phyloP scores from a whole-genome alignment of 768 basidiomycete genomes.

The Amanita subjunquillea region DNA sequence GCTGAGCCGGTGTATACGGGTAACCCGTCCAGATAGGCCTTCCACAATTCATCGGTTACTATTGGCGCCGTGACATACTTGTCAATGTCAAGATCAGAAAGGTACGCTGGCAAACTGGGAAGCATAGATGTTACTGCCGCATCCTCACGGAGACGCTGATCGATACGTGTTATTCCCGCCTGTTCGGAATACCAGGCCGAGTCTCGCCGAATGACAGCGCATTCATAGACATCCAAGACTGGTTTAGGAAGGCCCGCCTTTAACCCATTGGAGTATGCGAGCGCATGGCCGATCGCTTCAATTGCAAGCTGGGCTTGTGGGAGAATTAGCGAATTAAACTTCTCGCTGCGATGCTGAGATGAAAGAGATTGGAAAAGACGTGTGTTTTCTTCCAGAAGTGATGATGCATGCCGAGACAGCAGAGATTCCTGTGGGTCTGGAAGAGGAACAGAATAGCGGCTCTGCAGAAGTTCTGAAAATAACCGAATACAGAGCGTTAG shows the following conservation, averaged over 20 bases:
- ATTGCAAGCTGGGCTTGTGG: slow-evolving; percentile 43
- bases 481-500: slow-evolving; percentile 43
- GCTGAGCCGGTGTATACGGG: slow-evolving; percentile 34
- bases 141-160: slow-evolving; percentile 39
- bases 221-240: slow-evolving; percentile 48
- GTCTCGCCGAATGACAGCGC: slow-evolving; percentile 40
- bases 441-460: slow-evolving; percentile 39
- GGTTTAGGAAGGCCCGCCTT: slow-evolving; percentile 31
- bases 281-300: slow-evolving; percentile 55
- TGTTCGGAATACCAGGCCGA: slow-evolving; percentile 52
- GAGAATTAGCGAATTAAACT: slow-evolving; percentile 43
- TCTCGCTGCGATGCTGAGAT: slow-evolving; percentile 37
- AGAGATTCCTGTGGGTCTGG: slow-evolving; percentile 40
- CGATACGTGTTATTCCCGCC: slow-evolving; percentile 33
- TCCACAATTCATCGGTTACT: slow-evolving; percentile 40
- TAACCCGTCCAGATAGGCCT: slow-evolving; percentile 28
- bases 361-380: slow-evolving; percentile 24
- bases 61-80: slow-evolving; percentile 44
- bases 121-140: slow-evolving; percentile 32
- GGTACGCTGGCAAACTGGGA: slow-evolving; percentile 28
- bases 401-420: slow-evolving; percentile 39
- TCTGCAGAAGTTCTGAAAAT: slow-evolving; percentile 48
- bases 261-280: slow-evolving; percentile 46
- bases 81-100: slow-evolving; percentile 35
- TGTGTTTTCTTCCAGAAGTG: slow-evolving; percentile 36